phyloP scores from a whole-genome alignment of 2,329 filamentous ascomycete species.

The Hirsutella minnesotensis region DNA sequence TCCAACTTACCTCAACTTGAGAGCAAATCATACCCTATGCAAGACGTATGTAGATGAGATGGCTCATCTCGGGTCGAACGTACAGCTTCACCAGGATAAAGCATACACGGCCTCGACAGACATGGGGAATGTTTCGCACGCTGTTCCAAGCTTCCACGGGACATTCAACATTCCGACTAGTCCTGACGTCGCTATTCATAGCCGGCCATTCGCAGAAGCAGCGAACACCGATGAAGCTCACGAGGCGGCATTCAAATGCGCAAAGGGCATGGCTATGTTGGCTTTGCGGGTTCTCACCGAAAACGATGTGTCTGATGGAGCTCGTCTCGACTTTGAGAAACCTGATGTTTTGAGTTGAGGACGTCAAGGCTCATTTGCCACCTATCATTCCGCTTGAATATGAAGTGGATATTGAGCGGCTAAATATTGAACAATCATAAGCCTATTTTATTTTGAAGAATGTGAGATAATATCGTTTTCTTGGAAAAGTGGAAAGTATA shows the following conservation, averaged over 20 bases:
- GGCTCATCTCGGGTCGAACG: slow-evolving; percentile 22
- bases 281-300: slow-evolving; percentile 18
- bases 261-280: slow-evolving; percentile 31
- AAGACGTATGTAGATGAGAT: slow-evolving; percentile 31
- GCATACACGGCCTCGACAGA: slow-evolving; percentile 30
- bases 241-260: slow-evolving; percentile 27
- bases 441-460: too few species aligned
- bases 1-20: slow-evolving; percentile 31
- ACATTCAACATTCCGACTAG: slow-evolving; percentile 30
- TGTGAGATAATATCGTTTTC: too few species aligned
- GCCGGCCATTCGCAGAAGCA: slow-evolving; percentile 29
- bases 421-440: too few species aligned
- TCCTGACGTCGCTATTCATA: slow-evolving; percentile 23
- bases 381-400: too few species aligned
- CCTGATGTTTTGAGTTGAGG: not conserved
- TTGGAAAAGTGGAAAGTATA: too few species aligned
- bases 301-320: slow-evolving; percentile 8
- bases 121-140: slow-evolving; percentile 39
- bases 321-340: slow-evolving; percentile 9
- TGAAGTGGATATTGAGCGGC: too few species aligned
- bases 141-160: slow-evolving; percentile 34
- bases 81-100: slow-evolving; percentile 22
- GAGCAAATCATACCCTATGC: slow-evolving; percentile 31
- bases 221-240: slow-evolving; percentile 28
- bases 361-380: too few species aligned